Percentiles rank a stretch among this genome's conserved stretches.
These are phyloP conservation scores for Tolypocladium ovalisporum DNA, from an alignment of 2,329 filamentous ascomycete species.

Conservation along the genomic window DNA sequence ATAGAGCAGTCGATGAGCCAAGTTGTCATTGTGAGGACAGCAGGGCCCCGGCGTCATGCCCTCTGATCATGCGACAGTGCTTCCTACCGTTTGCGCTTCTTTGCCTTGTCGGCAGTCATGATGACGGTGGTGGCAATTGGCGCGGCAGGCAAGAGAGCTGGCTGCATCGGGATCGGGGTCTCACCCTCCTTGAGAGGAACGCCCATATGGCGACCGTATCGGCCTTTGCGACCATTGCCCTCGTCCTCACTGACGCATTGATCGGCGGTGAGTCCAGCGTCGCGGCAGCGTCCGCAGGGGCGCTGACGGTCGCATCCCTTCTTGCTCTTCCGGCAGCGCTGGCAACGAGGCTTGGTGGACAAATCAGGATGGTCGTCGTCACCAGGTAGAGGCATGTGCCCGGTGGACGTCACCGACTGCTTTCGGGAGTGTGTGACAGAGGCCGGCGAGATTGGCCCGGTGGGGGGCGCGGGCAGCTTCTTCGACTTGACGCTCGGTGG, in stretches of 20 bases:
- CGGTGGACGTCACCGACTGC: slow-evolving; percentile 55
- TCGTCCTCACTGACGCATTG: slow-evolving; percentile 97
- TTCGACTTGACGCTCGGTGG: slow-evolving; percentile 34
- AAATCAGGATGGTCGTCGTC: slow-evolving; percentile 86
- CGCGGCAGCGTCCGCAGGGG: slow-evolving; percentile 88
- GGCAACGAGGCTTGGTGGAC: slow-evolving; percentile 91
- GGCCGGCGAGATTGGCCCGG: slow-evolving; percentile 47
- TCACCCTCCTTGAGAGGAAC: slow-evolving; percentile 53
- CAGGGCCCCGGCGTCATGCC: background rate
- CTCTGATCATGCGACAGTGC: background rate
- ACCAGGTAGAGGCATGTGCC: slow-evolving; percentile 41
- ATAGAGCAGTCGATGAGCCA: background rate
- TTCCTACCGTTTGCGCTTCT: slow-evolving; percentile 49
- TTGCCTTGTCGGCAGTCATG: slow-evolving; percentile 39
- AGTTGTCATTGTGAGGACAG: background rate
- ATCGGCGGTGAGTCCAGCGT: slow-evolving; percentile 86
- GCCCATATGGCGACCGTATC: slow-evolving; percentile 68
- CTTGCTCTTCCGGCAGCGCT: slow-evolving; percentile 98
- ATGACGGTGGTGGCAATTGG: slow-evolving; percentile 27
- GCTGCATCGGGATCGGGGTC: slow-evolving; percentile 23
- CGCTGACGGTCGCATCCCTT: slow-evolving; percentile 97
- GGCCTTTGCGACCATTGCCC: slow-evolving; percentile 90
- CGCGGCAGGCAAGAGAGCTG: slow-evolving; percentile 30
- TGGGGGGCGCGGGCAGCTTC: slow-evolving; percentile 29
- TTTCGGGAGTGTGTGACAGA: slow-evolving; percentile 68